Base-by-base conservation (phyloP, 371 early-diverging fungal genomes). In the Batrachochytrium dendrobatidis region DNA sequence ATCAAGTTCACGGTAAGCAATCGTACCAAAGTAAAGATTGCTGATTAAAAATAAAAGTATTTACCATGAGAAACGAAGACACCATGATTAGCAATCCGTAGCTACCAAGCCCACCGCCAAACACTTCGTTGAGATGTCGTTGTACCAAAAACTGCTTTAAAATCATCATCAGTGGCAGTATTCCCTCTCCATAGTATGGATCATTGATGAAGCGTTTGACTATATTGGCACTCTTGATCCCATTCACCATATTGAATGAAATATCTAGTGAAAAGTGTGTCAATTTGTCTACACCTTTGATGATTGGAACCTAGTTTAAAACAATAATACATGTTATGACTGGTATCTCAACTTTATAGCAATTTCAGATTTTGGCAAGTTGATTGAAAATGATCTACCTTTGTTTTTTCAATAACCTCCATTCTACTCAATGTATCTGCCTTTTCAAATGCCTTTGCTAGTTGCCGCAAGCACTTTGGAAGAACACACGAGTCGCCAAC, bases 51-150 rank as follows among this genome's bases (percentile, higher is more conserved):
- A 24, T 4, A 3, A 31, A 34, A 26, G n/a, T n/a, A 0, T 34
- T 34, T 35, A 77, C 74, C 69, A 89, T 92, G 34, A 97, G 68
- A 63, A 97, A 92, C 58, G 86, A 85, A 31, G 89, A 73, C 3
- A 92, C 83, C 71, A 98, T 63, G 53, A 89, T 78, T 53, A 93
- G 81, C 25, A 93, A 79, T 2, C 90, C 86, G 66, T 94, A 99
- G n/a, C 90, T 87, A 24, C 96, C 92, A 56, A 99, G 63, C 0
- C 98, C 99, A 28, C 99, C 99, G 0, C 79, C 80, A 60, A 82
- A 92, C 3, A 92, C 91, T 68, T 98, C 97, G 69, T 95, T 94
- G 60, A 91, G 65, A 7, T 76, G 65, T 30, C 90, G 79, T 52
- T 82, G 75, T 2, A 75, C 61, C 44, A 97, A 65, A 55, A 91